phyloP scores from a whole-genome alignment of 2,329 filamentous ascomycete species.

The Trichoderma pleuroti region DNA sequence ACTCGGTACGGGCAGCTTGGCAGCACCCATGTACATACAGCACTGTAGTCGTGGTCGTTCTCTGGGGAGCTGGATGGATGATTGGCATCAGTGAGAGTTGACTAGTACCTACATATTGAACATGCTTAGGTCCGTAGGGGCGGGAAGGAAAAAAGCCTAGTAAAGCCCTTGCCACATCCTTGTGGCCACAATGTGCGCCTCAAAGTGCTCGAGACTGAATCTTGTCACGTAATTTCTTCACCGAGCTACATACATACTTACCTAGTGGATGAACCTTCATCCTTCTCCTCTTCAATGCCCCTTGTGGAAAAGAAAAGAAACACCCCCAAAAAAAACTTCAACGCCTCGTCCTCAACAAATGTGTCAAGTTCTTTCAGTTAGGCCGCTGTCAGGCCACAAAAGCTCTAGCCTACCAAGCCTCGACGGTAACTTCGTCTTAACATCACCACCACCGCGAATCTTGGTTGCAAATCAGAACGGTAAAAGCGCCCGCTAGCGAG shows the following conservation, averaged over 20 bases:
- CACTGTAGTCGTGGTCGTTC: neutral
- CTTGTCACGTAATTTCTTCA: neutral
- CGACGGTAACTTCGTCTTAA: neutral
- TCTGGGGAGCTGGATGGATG: neutral
- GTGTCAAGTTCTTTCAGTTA: neutral
- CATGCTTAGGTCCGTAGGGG: neutral
- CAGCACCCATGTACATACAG: neutral
- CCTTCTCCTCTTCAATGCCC: neutral
- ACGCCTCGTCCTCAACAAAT: neutral
- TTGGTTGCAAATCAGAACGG: neutral
- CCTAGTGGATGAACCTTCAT: neutral
- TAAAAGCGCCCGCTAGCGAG: neutral
- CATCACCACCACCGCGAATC: neutral
- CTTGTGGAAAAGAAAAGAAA: neutral
- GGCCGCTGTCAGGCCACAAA: constrained; percentile 11
- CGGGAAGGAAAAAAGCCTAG: neutral
- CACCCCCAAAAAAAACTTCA: neutral
- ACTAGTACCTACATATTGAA: too few species aligned
- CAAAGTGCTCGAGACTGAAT: neutral
- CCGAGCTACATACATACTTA: neutral
- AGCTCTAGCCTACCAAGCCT: neutral
- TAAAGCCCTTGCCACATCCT: neutral
- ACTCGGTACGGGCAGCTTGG: neutral
- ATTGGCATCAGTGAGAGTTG: neutral
- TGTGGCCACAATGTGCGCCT: neutral